phyloP scores from a whole-genome alignment of 148 eudicot species.

The Vaccinium vitisidaea region DNA sequence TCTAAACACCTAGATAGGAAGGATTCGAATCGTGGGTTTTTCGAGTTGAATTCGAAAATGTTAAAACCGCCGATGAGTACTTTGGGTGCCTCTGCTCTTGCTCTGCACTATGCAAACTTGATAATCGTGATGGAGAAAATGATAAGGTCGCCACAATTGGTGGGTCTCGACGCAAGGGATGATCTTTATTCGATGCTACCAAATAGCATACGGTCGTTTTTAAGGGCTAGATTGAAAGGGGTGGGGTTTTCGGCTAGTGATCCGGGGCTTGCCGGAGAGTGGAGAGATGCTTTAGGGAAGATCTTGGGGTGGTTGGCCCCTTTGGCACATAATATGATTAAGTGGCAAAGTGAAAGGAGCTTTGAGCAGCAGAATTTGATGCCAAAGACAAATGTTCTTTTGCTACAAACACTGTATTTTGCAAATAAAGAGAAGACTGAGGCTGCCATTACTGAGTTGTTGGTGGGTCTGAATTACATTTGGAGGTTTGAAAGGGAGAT shows the following conservation, averaged over 20 bases:
- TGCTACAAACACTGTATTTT: slow-evolving; percentile 69
- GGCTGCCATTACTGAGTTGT: slow-evolving; percentile 84
- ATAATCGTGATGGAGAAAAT: slow-evolving; percentile 82
- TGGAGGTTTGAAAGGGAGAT: slow-evolving; percentile 94
- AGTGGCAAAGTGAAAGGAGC: slow-evolving; percentile 91
- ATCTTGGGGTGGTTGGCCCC: slow-evolving; percentile 79
- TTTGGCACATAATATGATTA: slow-evolving; percentile 89
- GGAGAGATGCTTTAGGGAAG: slow-evolving; percentile 81
- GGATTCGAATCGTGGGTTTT: slow-evolving; percentile 33
- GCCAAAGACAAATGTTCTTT: slow-evolving; percentile 53
- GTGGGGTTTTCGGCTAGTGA: slow-evolving; percentile 73
- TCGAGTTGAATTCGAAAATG: slow-evolving; percentile 49
- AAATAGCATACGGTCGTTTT: slow-evolving; percentile 50
- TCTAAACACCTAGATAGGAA: slow-evolving; percentile 17
- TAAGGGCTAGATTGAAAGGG: slow-evolving; percentile 61
- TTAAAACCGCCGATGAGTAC: slow-evolving; percentile 55
- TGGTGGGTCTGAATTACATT: slow-evolving; percentile 88
- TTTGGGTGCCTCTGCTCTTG: slow-evolving; percentile 69
- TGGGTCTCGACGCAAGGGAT: slow-evolving; percentile 82
- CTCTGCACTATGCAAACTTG: slow-evolving; percentile 81
- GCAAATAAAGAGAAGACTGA: slow-evolving; percentile 77
- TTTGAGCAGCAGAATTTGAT: slow-evolving; percentile 72
- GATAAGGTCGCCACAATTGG: slow-evolving; percentile 78
- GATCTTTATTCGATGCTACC: slow-evolving; percentile 90
- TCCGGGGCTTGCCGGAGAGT: slow-evolving; percentile 71